phyloP scores from a whole-genome alignment of 129 eudicot species.

The Helichrysum umbraculigerum region DNA sequence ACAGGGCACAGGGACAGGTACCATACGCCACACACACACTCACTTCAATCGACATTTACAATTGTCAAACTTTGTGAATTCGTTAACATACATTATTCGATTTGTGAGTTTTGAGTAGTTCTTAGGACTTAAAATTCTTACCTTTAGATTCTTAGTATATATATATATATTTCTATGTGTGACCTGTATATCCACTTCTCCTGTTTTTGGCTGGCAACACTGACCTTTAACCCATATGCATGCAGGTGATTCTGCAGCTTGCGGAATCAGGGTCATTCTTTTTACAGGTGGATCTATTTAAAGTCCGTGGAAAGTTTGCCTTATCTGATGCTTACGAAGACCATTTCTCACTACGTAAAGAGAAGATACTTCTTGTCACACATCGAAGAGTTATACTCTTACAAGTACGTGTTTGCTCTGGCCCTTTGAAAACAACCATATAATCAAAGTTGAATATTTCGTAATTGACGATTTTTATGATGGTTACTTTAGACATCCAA shows the following conservation, averaged over 20 bases:
- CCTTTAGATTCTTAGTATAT: too few relatives aligned
- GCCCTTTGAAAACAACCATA: neutral
- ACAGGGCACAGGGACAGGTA: constrained; percentile 89
- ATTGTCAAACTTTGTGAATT: too few relatives aligned
- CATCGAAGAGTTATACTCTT: constrained; percentile 86
- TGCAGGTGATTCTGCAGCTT: constrained; percentile 81
- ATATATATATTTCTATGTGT: too few relatives aligned
- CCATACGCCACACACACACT: neutral
- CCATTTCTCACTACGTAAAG: constrained; percentile 87
- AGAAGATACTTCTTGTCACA: constrained; percentile 74
- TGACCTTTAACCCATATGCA: constrained; percentile 16
- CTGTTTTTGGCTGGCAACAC: too few relatives aligned
- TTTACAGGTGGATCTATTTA: constrained; percentile 84
- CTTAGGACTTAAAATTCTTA: too few relatives aligned
- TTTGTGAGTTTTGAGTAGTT: too few relatives aligned
- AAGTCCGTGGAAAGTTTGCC: constrained; percentile 98
- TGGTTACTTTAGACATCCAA: constrained; percentile 68
- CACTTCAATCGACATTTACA: neutral
- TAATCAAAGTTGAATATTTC: neutral
- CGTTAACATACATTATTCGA: too few relatives aligned
- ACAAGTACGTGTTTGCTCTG: constrained; percentile 55
- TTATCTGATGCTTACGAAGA: constrained; percentile 95
- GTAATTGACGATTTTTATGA: constrained; percentile 16
- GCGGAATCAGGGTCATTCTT: constrained; percentile 96
- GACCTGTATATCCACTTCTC: too few relatives aligned